Conservation (phyloP, 31 red algal species). For the Porphyra umbilicalis region DNA sequence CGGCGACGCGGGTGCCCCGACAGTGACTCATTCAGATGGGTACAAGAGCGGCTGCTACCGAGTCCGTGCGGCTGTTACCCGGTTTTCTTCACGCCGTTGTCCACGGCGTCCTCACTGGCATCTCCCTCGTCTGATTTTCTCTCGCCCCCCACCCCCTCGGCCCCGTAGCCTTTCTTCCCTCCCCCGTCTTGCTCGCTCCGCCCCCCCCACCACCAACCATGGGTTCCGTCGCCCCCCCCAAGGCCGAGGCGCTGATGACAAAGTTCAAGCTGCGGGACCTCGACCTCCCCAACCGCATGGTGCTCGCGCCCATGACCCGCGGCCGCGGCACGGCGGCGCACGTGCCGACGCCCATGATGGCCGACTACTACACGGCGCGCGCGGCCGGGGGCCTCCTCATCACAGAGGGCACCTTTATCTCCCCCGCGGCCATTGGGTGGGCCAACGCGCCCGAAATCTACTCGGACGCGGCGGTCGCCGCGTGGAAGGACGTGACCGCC, state of each 20-base stretch:
- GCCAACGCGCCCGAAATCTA: constrained; percentile 48
- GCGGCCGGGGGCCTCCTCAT: constrained; percentile 52
- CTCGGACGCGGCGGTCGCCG: constrained; percentile 21
- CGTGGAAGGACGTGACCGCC: constrained; percentile 51
- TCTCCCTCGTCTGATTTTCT: too few species aligned
- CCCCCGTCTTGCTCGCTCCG: too few species aligned
- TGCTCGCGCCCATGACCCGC: constrained; percentile 83
- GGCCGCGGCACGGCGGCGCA: constrained; percentile 21
- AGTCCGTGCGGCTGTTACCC: too few species aligned
- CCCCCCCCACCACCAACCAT: too few species aligned
- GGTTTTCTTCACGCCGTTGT: too few species aligned
- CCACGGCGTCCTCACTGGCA: too few species aligned
- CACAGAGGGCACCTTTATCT: constrained; percentile 59
- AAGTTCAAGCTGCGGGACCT: constrained; percentile 39
- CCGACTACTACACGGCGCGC: constrained; percentile 69
- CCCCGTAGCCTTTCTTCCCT: too few species aligned
- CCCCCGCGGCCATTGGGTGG: constrained; percentile 43
- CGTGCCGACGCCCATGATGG: constrained; percentile 41
- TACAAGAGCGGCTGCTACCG: too few species aligned
- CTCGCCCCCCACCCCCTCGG: too few species aligned
- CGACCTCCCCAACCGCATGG: constrained; percentile 52
- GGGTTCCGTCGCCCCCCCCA: too few species aligned
- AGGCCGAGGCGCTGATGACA: constrained; percentile 40
- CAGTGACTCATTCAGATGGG: too few species aligned
- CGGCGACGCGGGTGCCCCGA: too few species aligned